Evolutionary conservation across 1,139 yeast genomes (phyloP), one percentile per base, ranked within the genome.

Genomic region (Nadsonia starkeyi-henricii): DNA sequence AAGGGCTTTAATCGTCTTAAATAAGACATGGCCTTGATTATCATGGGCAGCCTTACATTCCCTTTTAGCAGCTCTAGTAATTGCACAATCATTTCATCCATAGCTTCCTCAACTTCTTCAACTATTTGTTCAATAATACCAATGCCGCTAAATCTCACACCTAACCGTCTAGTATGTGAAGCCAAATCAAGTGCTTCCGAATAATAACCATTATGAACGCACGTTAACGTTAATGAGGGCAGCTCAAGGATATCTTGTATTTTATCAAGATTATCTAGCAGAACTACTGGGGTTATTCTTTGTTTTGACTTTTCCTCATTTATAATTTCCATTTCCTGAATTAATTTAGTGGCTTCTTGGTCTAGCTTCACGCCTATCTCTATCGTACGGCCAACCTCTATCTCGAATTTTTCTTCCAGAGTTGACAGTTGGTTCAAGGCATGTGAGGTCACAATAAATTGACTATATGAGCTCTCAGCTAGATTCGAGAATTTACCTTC

Each of bases 161-260:
- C 69, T 41, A 89, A 68, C 46, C 94, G 72, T 52, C 79, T 75
- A 0, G 84, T 77, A 58, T 84, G 78, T 44, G 81, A 74, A 18
- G 86, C 80, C 18, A 85, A 75, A 55, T 85, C 95, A 39, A 89
- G 73, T 5, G 96, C 88, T 58, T 88, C 96, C 42, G 88, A 85
- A 61, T 88, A 91, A 60, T 85, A 85, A 0, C 96, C 96, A 48
- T 84, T 83, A 48, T 78, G 71, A 5, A 88, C 85, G 63, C 96
- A 85, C n/a, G 89, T 78, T 49, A 79, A 74, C 42, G 93, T 80
- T 48, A 89, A 64, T 1, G 93, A 74, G 0, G 97, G 97, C 33
- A 91, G 68, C 59, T 86, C 95, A 53, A 89, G 69, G 12, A 88
- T 73, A 57, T 85, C 95, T 53, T 84, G 76, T 12, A 88, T 72